These are phyloP conservation scores for Spinacia oleracea DNA, from an alignment of 179 eudicot species.

Conservation along the genomic window DNA sequence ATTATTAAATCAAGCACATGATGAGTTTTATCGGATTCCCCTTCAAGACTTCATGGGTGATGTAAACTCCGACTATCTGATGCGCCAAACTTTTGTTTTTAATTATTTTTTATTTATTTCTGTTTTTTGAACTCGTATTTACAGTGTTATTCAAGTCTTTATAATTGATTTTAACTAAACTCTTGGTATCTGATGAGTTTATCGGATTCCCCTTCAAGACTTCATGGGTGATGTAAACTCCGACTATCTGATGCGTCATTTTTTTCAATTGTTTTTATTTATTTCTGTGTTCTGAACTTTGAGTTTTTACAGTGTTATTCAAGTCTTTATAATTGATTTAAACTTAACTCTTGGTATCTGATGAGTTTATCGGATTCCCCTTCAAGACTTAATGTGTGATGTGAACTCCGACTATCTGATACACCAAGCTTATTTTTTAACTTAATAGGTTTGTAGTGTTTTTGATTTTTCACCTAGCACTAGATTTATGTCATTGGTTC, in stretches of 20 bases:
- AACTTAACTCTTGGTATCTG: too few species aligned
- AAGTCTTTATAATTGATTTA: too few species aligned
- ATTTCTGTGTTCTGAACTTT: too few species aligned
- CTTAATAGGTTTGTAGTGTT: too few species aligned
- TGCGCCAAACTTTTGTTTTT: conserved; percentile 29
- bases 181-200: conserved; percentile 57
- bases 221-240: conserved; percentile 64
- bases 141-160: not conserved
- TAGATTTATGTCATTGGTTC: too few species aligned
- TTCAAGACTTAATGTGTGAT: too few species aligned
- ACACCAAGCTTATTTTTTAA: too few species aligned
- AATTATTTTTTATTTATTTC: not conserved
- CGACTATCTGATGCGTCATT: conserved; percentile 58
- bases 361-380: too few species aligned
- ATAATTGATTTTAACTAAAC: not conserved
- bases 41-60: conserved; percentile 82
- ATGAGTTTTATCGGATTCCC: conserved; percentile 87
- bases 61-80: conserved; percentile 71
- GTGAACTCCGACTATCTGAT: too few species aligned
- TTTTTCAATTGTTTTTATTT: not conserved
- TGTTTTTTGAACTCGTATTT: not conserved
- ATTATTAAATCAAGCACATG: conserved; percentile 41
- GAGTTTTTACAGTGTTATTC: too few species aligned
- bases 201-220: conserved; percentile 92
- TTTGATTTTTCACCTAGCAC: too few species aligned